Evolutionary conservation across 768 basidiomycete genomes (phyloP).

Genomic region (Phallus indusiatus): DNA sequence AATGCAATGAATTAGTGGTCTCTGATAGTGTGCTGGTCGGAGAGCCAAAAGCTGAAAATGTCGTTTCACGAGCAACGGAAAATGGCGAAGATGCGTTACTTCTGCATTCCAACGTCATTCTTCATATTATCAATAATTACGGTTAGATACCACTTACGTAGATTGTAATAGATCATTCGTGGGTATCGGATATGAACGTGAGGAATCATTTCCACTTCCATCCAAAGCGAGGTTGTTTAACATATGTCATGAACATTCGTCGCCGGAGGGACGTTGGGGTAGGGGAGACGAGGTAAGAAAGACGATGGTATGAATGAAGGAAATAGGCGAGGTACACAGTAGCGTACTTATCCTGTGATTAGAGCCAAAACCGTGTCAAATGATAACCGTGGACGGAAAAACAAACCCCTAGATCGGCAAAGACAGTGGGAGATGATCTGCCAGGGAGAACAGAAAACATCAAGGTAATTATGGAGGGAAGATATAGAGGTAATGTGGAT

Average conservation of each 20-base stretch:
- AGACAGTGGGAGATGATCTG: neutral
- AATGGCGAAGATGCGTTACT: neutral
- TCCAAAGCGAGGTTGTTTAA: neutral
- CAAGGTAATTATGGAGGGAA: neutral
- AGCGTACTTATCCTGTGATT: neutral
- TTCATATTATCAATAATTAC: neutral
- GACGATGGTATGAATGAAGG: neutral
- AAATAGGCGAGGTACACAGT: neutral
- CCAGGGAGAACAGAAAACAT: neutral
- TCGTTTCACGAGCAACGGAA: neutral
- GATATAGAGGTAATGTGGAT: neutral
- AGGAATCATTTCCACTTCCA: neutral
- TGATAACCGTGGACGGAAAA: neutral
- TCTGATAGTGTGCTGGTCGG: neutral
- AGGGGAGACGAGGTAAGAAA: neutral
- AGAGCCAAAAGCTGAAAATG: neutral
- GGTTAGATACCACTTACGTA: neutral
- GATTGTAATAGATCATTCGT: neutral
- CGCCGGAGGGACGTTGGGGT: neutral
- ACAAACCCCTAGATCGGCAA: neutral
- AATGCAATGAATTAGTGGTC: neutral
- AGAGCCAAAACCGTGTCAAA: neutral
- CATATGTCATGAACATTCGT: neutral
- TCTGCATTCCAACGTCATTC: neutral
- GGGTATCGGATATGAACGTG: neutral